A percentile compares a stretch with the other conserved stretches of the same genome.
Evolutionary conservation across 2,329 filamentous ascomycete genomes (phyloP).

Genomic region (Diaporthe eres): DNA sequence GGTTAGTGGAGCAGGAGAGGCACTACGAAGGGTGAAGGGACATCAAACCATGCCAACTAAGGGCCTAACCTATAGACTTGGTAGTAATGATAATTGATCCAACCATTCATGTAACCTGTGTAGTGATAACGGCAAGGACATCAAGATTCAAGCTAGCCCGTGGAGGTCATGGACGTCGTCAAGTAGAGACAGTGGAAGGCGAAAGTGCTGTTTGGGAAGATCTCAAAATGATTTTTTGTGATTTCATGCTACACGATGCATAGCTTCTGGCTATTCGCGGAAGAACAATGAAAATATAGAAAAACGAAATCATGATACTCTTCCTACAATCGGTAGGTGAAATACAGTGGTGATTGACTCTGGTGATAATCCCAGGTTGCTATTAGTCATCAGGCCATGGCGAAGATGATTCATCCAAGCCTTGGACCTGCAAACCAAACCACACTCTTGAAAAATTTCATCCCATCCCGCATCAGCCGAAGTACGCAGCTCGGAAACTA

Average conservation of each 20-base stretch:
- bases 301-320: rapidly evolving
- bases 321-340: neutral
- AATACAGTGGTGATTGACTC: neutral
- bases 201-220: neutral
- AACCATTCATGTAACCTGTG: neutral
- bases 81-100: rapidly evolving
- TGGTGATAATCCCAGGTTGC: neutral
- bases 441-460: neutral
- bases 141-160: conserved; percentile 32
- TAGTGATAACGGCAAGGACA: neutral
- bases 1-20: neutral
- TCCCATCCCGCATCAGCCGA: neutral
- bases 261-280: rapidly evolving
- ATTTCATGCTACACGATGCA: neutral
- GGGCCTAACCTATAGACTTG: too few relatives aligned
- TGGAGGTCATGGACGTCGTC: conserved; percentile 47
- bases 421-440: neutral
- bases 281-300: neutral
- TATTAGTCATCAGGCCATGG: neutral
- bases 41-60: neutral
- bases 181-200: neutral
- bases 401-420: neutral
- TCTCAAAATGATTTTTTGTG: too few relatives aligned
- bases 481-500: neutral
- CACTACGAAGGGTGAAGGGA: neutral